phyloP scores from a whole-genome alignment of 2,329 filamentous ascomycete species.

The Claviceps pusilla region DNA sequence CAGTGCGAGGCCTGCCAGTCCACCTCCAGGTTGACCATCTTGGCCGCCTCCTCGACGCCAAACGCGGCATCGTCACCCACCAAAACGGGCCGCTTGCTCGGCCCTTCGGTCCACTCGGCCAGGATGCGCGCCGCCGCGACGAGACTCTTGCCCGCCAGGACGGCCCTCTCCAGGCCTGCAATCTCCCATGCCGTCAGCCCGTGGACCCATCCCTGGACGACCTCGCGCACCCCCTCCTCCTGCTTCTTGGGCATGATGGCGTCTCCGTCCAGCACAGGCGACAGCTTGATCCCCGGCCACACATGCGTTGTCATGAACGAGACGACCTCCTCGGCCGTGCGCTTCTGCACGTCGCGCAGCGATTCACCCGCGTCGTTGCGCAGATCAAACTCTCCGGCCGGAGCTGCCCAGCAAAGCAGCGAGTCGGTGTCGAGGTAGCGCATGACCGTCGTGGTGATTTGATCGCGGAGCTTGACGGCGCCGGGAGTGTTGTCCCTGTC shows the following conservation, averaged over 20 bases:
- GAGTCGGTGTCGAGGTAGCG: slow-evolving; percentile 87
- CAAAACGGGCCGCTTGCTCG: slow-evolving; percentile 30
- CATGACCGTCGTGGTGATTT: slow-evolving; percentile 55
- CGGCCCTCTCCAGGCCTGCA: slow-evolving; percentile 69
- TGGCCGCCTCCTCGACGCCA: slow-evolving; percentile 68
- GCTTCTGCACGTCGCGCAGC: slow-evolving; percentile 58
- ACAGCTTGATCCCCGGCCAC: slow-evolving; percentile 71
- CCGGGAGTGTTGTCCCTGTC: slow-evolving; percentile 28
- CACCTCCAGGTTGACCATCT: slow-evolving; percentile 68
- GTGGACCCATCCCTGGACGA: slow-evolving; percentile 63
- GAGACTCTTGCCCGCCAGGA: slow-evolving; percentile 76
- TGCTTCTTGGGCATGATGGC: slow-evolving; percentile 66
- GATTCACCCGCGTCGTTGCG: slow-evolving; percentile 36
- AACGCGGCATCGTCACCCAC: slow-evolving; percentile 29
- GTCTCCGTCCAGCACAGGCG: slow-evolving; percentile 63
- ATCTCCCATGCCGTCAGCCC: slow-evolving; percentile 65
- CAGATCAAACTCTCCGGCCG: slow-evolving; percentile 31
- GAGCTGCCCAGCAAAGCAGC: slow-evolving; percentile 71
- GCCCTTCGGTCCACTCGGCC: slow-evolving; percentile 74
- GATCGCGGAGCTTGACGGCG: slow-evolving; percentile 40
- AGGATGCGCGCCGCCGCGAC: slow-evolving; percentile 62
- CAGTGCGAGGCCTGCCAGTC: slow-evolving; percentile 79
- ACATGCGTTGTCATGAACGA: slow-evolving; percentile 54
- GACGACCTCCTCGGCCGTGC: slow-evolving; percentile 55
- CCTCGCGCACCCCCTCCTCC: slow-evolving; percentile 55